phyloP scores from a whole-genome alignment of 768 basidiomycete genomes.

The Crepidotus variabilis region DNA sequence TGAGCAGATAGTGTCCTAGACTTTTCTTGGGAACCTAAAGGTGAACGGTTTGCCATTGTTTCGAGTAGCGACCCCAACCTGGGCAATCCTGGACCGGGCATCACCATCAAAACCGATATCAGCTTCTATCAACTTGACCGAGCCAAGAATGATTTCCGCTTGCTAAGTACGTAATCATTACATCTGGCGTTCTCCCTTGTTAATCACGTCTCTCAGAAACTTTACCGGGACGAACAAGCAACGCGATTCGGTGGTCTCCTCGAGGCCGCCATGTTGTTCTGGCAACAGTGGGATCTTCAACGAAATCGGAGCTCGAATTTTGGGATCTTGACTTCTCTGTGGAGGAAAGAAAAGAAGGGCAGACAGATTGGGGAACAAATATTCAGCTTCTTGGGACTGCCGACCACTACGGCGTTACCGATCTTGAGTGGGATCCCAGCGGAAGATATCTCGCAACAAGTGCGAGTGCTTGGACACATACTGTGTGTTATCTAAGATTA shows the following conservation, averaged over 20 bases:
- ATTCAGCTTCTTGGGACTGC: conserved; percentile 83
- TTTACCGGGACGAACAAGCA: conserved; percentile 79
- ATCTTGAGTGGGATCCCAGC: conserved; percentile 97
- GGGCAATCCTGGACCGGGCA: conserved; percentile 83
- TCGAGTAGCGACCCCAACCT: conserved; percentile 92
- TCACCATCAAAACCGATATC: conserved; percentile 94
- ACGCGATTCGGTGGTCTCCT: conserved; percentile 96
- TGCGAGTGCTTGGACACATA: conserved; percentile 93
- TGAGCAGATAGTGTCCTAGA: conserved; percentile 83
- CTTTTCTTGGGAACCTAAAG: conserved; percentile 99
- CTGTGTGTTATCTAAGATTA: conserved; percentile 43
- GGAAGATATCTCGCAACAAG: conserved; percentile 91
- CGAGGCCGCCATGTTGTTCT: conserved; percentile 94
- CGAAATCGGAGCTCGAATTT: conserved; percentile 97
- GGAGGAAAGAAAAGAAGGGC: conserved; percentile 57
- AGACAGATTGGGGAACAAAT: conserved; percentile 76
- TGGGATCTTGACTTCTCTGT: conserved; percentile 94
- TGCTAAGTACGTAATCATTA: conserved; percentile 58
- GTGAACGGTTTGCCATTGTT: conserved; percentile 93
- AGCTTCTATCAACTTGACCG: conserved; percentile 95
- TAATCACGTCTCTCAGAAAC: conserved; percentile 43
- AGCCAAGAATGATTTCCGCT: conserved; percentile 90
- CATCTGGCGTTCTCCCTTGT: conserved; percentile 8
- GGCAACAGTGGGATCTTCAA: conserved; percentile 91
- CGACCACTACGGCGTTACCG: conserved; percentile 97